Evolutionary conservation across 306 rosid genomes (phyloP).

Genomic region (Vigna reflexopilosa): DNA sequence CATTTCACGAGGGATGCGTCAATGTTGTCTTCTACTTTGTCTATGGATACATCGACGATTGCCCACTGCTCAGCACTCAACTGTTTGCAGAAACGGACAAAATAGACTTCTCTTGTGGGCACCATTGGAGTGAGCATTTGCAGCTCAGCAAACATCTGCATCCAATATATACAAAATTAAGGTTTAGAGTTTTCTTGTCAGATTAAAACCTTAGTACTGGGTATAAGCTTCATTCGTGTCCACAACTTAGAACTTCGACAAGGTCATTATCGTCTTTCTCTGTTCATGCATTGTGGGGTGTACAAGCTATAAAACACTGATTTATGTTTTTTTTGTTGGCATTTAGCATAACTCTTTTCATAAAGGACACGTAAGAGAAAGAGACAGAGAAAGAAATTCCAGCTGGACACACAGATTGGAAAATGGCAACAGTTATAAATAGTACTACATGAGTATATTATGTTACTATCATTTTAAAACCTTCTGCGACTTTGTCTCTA

Average conservation of each 20-base stretch:
- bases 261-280: conserved; percentile 12
- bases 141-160: conserved; percentile 94
- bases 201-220: not conserved
- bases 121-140: conserved; percentile 98
- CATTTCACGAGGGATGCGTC: conserved; percentile 86
- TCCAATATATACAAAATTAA: conserved; percentile 12
- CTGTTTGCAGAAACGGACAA: conserved; percentile 84
- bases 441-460: conserved; percentile 33
- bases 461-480: conserved; percentile 26
- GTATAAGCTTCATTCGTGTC: not conserved
- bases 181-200: conserved; percentile 25
- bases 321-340: not conserved
- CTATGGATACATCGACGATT: conserved; percentile 85
- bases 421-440: conserved; percentile 37
- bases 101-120: conserved; percentile 90
- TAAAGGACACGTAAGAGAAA: not conserved
- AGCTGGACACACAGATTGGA: conserved; percentile 30
- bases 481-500: conserved; percentile 37
- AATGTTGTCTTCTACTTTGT: conserved; percentile 86
- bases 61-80: conserved; percentile 88
- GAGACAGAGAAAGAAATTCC: conserved; percentile 31
- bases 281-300: not conserved
- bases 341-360: conserved; percentile 20
- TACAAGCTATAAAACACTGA: not conserved
- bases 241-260: conserved; percentile 9